Evolutionary conservation across 164 flowering plant genomes (phyloP), one percentile per base, ranked within the genome.

Genomic region (Annona cherimola): DNA sequence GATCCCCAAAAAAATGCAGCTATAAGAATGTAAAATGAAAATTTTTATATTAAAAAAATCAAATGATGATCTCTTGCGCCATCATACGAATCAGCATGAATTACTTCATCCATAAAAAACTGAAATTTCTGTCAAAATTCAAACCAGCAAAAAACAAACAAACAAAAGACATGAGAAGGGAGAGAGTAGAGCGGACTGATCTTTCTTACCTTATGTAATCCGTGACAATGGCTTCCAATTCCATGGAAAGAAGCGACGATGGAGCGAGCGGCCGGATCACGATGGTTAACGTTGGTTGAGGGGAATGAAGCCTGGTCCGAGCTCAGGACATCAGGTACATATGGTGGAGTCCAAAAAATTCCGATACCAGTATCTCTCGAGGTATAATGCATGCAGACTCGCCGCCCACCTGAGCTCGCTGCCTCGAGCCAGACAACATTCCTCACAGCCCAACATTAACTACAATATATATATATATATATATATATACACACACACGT

Each of bases 301-400:
- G 76, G 81, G 83, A 76, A 81, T 74, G 83, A 81, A 81, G 83
- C 83, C 81, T 78, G 83, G 81, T 81, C 83, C 81, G 81, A 81
- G 73, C 75, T 80, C 85, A 82, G 9, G 35, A 26, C 35, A 26
- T 26, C 35, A 26, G 35, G 35, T 26, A 26, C 35, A 18, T 69
- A 54, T 50, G 57, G 57, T 50, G 9, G 71, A 16, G 5, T 35
- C 67, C 40, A 7, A 6, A 61, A 19, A 18, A 54, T 54, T 54
- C 16, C 59, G 59, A 54, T 54, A 26, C 35, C 35, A 26, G 35
- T 26, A 26, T 26, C 35, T 26, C 35, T 26, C 35, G 35, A 26
- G 35, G 35, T 26, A 26, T 26, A 26, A 26, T 26, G 41, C 4
- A 18, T 5, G n/a, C 19, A 64, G 41, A 35, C 16, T 39, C 6